These are phyloP conservation scores for Aspergillus novoparasiticus DNA, from an alignment of 2,329 filamentous ascomycete species.

Conservation along the genomic window DNA sequence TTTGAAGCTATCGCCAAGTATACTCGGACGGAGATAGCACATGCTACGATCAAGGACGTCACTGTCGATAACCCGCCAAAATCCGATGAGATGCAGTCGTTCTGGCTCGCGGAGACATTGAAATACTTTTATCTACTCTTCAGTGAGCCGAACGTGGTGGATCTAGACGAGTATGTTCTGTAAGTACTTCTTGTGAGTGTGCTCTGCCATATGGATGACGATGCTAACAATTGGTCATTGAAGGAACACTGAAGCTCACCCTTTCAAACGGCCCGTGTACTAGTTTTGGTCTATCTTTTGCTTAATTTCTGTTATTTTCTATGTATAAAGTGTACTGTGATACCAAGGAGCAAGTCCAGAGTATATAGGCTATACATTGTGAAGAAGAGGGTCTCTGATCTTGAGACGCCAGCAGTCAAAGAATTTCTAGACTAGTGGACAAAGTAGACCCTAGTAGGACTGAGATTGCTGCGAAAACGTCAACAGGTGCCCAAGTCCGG, in stretches of 20 bases:
- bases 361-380: not conserved
- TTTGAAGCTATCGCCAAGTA: constrained; percentile 64
- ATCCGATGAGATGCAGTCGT: constrained; percentile 71
- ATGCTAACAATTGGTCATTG: not conserved
- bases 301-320: not conserved
- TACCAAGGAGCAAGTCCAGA: constrained; percentile 3
- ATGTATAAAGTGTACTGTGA: constrained; percentile 5
- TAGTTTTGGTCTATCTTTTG: not conserved
- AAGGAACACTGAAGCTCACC: constrained; percentile 31
- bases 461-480: not conserved
- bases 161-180: constrained; percentile 51
- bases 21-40: constrained; percentile 64
- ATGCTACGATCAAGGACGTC: constrained; percentile 69
- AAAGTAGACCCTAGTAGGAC: not conserved
- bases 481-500: not conserved
- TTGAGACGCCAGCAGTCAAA: not conserved
- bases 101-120: constrained; percentile 63
- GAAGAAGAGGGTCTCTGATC: not conserved
- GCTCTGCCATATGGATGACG: not conserved
- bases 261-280: constrained; percentile 27
- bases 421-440: not conserved
- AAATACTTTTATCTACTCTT: constrained; percentile 53
- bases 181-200: constrained; percentile 29
- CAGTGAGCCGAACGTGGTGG: constrained; percentile 46
- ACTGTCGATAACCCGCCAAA: constrained; percentile 50